Base-by-base conservation (phyloP, 164 flowering plant genomes). In the Annona cherimola region DNA sequence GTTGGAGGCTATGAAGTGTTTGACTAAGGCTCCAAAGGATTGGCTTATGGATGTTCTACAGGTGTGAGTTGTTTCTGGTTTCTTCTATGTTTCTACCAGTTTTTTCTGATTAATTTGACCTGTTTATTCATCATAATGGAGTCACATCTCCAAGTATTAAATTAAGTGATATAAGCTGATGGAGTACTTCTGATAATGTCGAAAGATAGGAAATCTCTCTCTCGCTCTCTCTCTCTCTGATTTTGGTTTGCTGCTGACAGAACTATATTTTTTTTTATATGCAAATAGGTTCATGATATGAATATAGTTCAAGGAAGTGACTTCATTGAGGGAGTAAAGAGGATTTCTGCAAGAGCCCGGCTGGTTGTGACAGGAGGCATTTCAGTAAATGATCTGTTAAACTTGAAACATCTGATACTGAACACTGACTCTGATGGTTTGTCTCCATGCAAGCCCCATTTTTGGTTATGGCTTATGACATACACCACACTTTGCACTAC, bases 1-100 rank as follows among this genome's bases (percentile, higher is more conserved):
- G 98, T 81, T 72, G 43, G 89, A 81, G 73, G 93, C 88, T 66
- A 77, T 90, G 68, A 82, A 54, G 73, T 93, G 99, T 82, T 82
- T 96, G 46, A 85, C 82, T 64, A 90, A 87, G 84, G 89, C 93
- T 79, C 86, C 74, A 60, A 78, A 2, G 67, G 77, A 70, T 66
- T 89, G 91, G 92, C 67, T 88, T 69, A 75, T 79, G 76, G 70
- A 81, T 75, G 72, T 92, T 76, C 89, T 96, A 71, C 84, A 86
- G 99, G 99, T 93, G 86, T 43, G 16, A 6, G 35, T 26, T 26
- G 35, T 26, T 26, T 26, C 35, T 26, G 35, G 35, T 45, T 73
- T n/a, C 41, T 41, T 43, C 40, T 46, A 18, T 20, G 35, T 61
- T n/a, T 61, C 26, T 9, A 2, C 64, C 19, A 41, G 42, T 8